Conservation (phyloP, 2,329 filamentous ascomycete genomes). For the Dactylonectria estremocensis region DNA sequence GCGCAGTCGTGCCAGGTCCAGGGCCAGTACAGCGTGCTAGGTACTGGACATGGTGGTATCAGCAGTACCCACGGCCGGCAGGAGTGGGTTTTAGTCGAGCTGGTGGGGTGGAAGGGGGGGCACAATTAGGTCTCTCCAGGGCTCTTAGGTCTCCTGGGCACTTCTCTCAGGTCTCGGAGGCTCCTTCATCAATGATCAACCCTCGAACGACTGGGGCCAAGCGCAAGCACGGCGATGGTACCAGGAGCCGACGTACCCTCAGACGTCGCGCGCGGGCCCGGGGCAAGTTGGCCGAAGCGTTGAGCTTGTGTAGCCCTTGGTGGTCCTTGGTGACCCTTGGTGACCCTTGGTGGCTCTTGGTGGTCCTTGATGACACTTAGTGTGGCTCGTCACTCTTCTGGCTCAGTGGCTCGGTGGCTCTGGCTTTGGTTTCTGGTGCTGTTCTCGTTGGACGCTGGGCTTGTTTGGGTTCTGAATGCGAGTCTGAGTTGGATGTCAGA, state of each 20-base stretch:
- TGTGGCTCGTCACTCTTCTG: no score
- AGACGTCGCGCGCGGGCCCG: slow-evolving; percentile 26
- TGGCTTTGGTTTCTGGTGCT: slow-evolving; percentile 19
- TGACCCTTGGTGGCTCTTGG: background rate
- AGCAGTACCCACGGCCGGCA: slow-evolving; percentile 23
- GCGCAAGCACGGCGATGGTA: slow-evolving; percentile 37
- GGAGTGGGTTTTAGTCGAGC: slow-evolving; percentile 39
- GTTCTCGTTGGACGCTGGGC: slow-evolving; percentile 20
- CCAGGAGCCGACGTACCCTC: slow-evolving; percentile 45
- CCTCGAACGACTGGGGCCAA: slow-evolving; percentile 42
- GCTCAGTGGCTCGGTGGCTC: slow-evolving; percentile 5
- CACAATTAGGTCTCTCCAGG: slow-evolving; percentile 31
- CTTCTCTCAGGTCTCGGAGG: background rate
- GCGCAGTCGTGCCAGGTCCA: slow-evolving; percentile 40
- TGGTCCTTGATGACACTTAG: no score
- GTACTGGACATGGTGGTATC: no score
- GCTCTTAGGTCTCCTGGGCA: background rate
- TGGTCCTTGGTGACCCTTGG: background rate
- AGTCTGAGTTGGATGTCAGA: slow-evolving; percentile 5
- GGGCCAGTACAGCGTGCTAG: slow-evolving; percentile 35
- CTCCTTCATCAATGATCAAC: slow-evolving; percentile 19
- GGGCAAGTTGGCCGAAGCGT: slow-evolving; percentile 10
- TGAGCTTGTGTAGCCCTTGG: slow-evolving; percentile 12
- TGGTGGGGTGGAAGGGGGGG: slow-evolving; percentile 27
- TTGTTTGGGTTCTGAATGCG: slow-evolving; percentile 26